Evolutionary conservation across 2,329 filamentous ascomycete genomes (phyloP), one percentile per base, ranked within the genome.

Genomic region (Geosmithia morbida): DNA sequence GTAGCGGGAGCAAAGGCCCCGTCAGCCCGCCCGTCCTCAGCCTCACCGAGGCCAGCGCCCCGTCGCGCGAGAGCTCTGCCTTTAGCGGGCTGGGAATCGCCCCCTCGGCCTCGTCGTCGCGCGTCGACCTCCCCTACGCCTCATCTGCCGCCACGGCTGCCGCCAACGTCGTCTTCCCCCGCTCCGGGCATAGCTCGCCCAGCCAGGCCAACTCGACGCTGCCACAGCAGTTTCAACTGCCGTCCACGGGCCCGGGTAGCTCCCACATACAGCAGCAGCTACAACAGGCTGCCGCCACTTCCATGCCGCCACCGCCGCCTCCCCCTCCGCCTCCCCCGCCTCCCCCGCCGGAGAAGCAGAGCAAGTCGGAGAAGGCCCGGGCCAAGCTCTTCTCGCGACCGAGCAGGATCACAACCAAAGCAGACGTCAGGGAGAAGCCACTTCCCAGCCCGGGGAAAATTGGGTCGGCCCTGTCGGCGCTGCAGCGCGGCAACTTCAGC

Each of bases 301-400:
- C 33, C 11, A 37, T 37, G 33, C 11, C 33, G 3, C 33, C 33
- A 16, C 64, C 59, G 33, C 11, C 33, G 10, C 33, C 33, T 14
- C 64, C 59, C 48, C 70, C 62, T 33, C 61, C 60, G 19, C 69
- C 59, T 19, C 63, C 63, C 8, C 60, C 57, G 16, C 70, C 64
- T 29, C 61, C 61, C 11, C 65, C 59, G 43, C 64, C 70, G 2
- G 80, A 84, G 53, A 81, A 84, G 60, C 72, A 74, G 19, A 56
- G 61, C 30, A 76, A 77, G 55, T 69, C 75, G 26, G 81, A 86
- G 55, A 85, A 86, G 51, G 79, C 80, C 51, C 88, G 87, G 64
- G 83, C 86, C 60, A 90, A 90, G 67, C 70, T 90, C 26, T 89
- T 89, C 59, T 86, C 82, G 7, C 76, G 85, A 46, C 84, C 84